Percentiles rank a stretch among this genome's conserved stretches.
Evolutionary conservation across 495 filamentous ascomycete genomes (phyloP).

Genomic region (Friedmanniomyces simplex): DNA sequence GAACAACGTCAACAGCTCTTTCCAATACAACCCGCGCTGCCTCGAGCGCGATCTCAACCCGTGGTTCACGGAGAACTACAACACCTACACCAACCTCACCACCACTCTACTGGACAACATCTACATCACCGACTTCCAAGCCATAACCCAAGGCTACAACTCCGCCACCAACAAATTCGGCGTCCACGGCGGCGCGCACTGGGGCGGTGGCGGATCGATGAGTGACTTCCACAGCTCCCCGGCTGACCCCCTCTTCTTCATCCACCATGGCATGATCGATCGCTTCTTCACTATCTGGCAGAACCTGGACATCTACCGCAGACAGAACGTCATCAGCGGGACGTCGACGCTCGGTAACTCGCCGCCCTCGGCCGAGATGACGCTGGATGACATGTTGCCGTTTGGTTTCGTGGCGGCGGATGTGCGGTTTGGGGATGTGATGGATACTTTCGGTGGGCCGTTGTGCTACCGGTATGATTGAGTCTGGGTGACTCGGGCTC

Average conservation of each 20-base stretch:
- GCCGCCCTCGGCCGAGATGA: constrained; percentile 37
- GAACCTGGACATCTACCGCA: constrained; percentile 38
- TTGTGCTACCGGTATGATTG: constrained; percentile 46
- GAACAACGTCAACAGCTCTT: constrained; percentile 6
- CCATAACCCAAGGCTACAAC: constrained; percentile 36
- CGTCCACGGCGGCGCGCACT: constrained; percentile 53
- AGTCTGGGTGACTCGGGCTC: background rate
- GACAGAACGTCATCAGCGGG: constrained; percentile 37
- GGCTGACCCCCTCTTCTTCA: constrained; percentile 56
- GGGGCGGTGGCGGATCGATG: constrained; percentile 48
- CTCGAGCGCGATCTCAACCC: constrained; percentile 53
- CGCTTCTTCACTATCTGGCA: constrained; percentile 62
- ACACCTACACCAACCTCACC: constrained; percentile 12
- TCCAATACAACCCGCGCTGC: constrained; percentile 50
- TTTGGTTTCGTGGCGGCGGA: constrained; percentile 28
- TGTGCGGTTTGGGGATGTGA: constrained; percentile 36
- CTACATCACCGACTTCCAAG: constrained; percentile 43
- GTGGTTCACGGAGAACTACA: constrained; percentile 33
- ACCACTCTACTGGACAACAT: constrained; percentile 33
- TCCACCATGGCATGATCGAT: constrained; percentile 62
- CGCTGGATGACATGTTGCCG: constrained; percentile 32
- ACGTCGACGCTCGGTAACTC: constrained; percentile 48
- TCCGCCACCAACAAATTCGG: constrained; percentile 40
- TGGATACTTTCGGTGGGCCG: constrained; percentile 41
- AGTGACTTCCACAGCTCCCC: constrained; percentile 45